Percentiles rank a stretch among this genome's conserved stretches.
These are phyloP conservation scores for Coprinopsis cinerea DNA, from an alignment of 768 basidiomycete species.

Conservation along the genomic window DNA sequence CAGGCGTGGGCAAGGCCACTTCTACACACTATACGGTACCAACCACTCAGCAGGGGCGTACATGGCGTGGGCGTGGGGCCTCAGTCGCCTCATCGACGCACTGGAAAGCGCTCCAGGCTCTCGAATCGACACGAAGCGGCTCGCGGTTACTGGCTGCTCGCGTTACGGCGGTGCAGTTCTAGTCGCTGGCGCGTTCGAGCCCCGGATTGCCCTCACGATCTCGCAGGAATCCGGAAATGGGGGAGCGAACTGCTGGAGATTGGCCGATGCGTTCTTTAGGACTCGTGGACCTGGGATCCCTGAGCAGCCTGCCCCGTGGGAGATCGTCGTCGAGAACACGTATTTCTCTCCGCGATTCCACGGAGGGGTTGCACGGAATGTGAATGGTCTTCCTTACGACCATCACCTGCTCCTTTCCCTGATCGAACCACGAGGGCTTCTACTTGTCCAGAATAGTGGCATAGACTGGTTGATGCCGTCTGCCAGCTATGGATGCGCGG, in stretches of 20 bases:
- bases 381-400: conserved; percentile 47
- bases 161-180: conserved; percentile 55
- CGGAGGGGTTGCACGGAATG: conserved; percentile 36
- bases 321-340: conserved; percentile 55
- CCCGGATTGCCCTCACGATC: conserved; percentile 51
- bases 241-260: conserved; percentile 51
- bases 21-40: conserved; percentile 49
- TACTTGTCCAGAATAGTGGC: conserved; percentile 50
- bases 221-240: conserved; percentile 59
- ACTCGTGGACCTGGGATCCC: conserved; percentile 22
- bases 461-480: conserved; percentile 50
- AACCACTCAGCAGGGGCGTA: conserved; percentile 40
- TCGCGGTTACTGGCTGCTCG: conserved; percentile 55
- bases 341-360: conserved; percentile 52
- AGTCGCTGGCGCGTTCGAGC: conserved; percentile 53
- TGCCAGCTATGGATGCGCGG: conserved; percentile 41
- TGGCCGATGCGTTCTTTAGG: conserved; percentile 40
- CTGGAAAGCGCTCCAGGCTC: conserved; percentile 40
- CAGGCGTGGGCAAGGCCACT: conserved; percentile 48
- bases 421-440: conserved; percentile 46
- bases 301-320: conserved; percentile 42
- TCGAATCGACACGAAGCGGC: conserved; percentile 40
- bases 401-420: conserved; percentile 51
- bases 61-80: conserved; percentile 59
- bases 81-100: conserved; percentile 50